A percentile compares a stretch with the other conserved stretches of the same genome.
Evolutionary conservation across 23 red algal species (phyloP).

Genomic region (Gracilaria gracilis): DNA sequence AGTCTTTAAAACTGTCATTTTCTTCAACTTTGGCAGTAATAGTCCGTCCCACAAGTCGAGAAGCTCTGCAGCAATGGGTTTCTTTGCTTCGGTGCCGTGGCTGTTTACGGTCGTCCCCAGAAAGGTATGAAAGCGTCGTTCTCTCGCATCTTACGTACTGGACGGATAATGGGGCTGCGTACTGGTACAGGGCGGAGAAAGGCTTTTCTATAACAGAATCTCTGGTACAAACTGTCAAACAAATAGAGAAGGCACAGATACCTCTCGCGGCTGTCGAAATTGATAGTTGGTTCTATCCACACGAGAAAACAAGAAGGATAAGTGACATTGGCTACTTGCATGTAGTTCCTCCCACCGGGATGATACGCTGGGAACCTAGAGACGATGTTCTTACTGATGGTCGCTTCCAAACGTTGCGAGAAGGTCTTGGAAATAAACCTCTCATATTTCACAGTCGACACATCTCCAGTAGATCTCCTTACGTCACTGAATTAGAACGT

Average conservation of each 20-base stretch:
- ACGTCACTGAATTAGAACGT: conserved; percentile 15
- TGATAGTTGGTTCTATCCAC: conserved; percentile 76
- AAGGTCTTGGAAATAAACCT: conserved; percentile 33
- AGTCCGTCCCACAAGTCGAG: conserved; percentile 23
- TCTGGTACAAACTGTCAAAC: conserved; percentile 13
- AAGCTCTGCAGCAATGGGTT: conserved; percentile 30
- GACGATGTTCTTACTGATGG: conserved; percentile 48
- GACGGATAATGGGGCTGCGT: conserved; percentile 72
- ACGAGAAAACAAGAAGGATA: conserved; percentile 48
- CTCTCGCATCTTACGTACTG: conserved; percentile 51
- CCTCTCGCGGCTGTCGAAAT: conserved; percentile 53
- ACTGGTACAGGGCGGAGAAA: conserved; percentile 64
- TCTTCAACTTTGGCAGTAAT: conserved; percentile 50
- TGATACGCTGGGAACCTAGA: conserved; percentile 64
- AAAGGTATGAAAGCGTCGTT: conserved; percentile 27
- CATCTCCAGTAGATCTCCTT: conserved; percentile 48
- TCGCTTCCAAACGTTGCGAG: conserved; percentile 26
- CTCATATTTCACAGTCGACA: conserved; percentile 62
- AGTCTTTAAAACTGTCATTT: conserved; percentile 20
- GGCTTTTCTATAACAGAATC: conserved; percentile 37
- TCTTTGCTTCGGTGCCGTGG: conserved; percentile 19
- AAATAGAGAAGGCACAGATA: conserved; percentile 13
- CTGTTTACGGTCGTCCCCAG: background rate
- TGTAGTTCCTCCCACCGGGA: conserved; percentile 70
- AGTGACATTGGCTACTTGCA: conserved; percentile 42